Conservation (phyloP, 2,329 filamentous ascomycete genomes). For the Capronia coronata region DNA sequence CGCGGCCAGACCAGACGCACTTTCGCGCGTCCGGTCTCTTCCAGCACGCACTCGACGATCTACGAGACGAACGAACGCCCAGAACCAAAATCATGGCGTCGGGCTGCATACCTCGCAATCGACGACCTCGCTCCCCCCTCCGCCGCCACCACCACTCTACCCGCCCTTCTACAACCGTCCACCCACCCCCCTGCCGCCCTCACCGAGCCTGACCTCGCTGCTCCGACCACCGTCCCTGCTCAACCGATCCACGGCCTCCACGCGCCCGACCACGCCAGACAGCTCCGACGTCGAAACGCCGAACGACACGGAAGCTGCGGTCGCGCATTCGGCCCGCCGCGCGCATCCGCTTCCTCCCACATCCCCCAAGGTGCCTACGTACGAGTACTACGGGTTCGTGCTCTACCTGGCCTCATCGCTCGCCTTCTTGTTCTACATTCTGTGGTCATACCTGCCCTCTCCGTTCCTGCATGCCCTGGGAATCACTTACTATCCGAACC, state of each 20-base stretch:
- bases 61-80: background rate
- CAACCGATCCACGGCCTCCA: conserved; percentile 53
- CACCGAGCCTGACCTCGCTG: conserved; percentile 84
- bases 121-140: conserved; percentile 32
- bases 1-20: conserved; percentile 8
- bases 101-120: conserved; percentile 22
- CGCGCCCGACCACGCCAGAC: conserved; percentile 87
- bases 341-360: conserved; percentile 69
- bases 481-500: conserved; percentile 93
- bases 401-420: conserved; percentile 84
- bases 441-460: conserved; percentile 87
- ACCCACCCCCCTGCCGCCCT: conserved; percentile 88
- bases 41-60: conserved; percentile 14
- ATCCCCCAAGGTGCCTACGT: conserved; percentile 91
- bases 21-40: conserved; percentile 18
- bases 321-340: conserved; percentile 54
- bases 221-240: conserved; percentile 59
- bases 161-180: conserved; percentile 96
- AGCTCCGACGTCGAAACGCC: conserved; percentile 75
- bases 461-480: conserved; percentile 88
- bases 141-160: conserved; percentile 49
- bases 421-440: conserved; percentile 64
- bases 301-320: conserved; percentile 54
- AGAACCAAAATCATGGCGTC: background rate
- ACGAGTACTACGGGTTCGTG: conserved; percentile 98